Base-by-base conservation (phyloP, 2,329 filamentous ascomycete species). In the Curvularia sp. region DNA sequence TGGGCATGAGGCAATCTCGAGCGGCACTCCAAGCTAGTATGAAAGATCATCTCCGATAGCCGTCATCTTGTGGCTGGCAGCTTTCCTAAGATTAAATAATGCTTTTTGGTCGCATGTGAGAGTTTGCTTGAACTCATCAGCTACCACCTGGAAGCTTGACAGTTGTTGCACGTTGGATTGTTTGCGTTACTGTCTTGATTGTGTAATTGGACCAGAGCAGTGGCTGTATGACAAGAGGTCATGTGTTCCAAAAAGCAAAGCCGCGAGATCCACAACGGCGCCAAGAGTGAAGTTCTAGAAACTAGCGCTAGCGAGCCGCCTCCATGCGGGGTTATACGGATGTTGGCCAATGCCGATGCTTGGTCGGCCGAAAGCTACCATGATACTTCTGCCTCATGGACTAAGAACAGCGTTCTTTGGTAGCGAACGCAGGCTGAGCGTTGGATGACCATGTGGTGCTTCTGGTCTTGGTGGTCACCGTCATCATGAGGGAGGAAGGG, bases 291-390 rank as follows among this genome's bases (percentile, higher is more conserved):
- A 41, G 48, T 41, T 50, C 48, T 39, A 28, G 48, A 50, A 28
- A 50, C 18, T 30, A 13, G 15, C 48, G 33, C 33, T 50, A 50
- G 48, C 33, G 35, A 50, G 48, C 33, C 48, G 33, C 24, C 48
- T 50, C 35, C 48, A 50, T 30, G 48, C 48, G 48, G 48, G 48
- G 48, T 50, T n/a, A 41, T 35, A 41, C 26, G 48, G 48, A 22
- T 20, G n/a, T 38, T 33, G 35, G 33, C 48, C 35, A 50, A 30
- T 39, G 20, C 48, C 22, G 20, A 2, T 50, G 9, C 13, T 30
- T n/a, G 48, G 22, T 15, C 35, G 8, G 48, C 33, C 26, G 35
- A 47, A 18, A 38, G 33, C 33, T 38, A 50, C 48, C 31, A 39
- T 8, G 33, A n/a, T 39, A 18, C n/a, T 20, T 41, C 35, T 28